Base-by-base conservation (phyloP, 1,284 basidiomycete species). In the Apiotrichum domesticum region DNA sequence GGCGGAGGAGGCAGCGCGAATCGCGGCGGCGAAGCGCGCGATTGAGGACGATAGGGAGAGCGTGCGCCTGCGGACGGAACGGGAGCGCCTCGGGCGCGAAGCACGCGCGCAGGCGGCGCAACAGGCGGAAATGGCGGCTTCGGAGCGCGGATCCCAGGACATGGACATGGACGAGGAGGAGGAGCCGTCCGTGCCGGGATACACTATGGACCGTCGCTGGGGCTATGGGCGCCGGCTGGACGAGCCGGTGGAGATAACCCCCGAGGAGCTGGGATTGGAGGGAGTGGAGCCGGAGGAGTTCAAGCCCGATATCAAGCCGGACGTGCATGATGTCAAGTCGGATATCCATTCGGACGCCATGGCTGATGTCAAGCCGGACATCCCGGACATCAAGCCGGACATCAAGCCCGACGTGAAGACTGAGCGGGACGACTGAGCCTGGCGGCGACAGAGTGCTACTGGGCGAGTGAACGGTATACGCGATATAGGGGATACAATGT, bases 41-140 rank as follows among this genome's bases (percentile, higher is more conserved):
- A 66, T 70, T 58, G 74, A 76, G 54, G 72, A 61, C 0, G 74
- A 76, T 55, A 57, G 74, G 21, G 68, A 70, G 40, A 10, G 47
- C 0, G 74, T 77, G 13, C 57, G 62, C 46, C 61, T 58, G 8
- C 62, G 74, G n/a, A 64, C 62, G 0, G 64, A 68, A 34, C 48
- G 73, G 2, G 71, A 75, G 51, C 63, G 62, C 9, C 15, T 61
- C 2, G 65, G 33, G 4, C 53, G 71, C 14, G 64, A 63, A 42
- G 62, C 62, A 0, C 59, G 58, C 32, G 66, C 52, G 13, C 41
- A 42, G 29, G 55, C 39, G 3, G 55, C 35, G 14, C 46, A 49
- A 0, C 54, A 46, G n/a, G 52, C 35, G 6, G 56, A 55, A 13
- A 63, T 21, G 21, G 21, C 21, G 21, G 21, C 21, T 21, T 21